Base-by-base conservation (phyloP, 2,329 filamentous ascomycete genomes). In the Sclerotinia sclerotiorum region DNA sequence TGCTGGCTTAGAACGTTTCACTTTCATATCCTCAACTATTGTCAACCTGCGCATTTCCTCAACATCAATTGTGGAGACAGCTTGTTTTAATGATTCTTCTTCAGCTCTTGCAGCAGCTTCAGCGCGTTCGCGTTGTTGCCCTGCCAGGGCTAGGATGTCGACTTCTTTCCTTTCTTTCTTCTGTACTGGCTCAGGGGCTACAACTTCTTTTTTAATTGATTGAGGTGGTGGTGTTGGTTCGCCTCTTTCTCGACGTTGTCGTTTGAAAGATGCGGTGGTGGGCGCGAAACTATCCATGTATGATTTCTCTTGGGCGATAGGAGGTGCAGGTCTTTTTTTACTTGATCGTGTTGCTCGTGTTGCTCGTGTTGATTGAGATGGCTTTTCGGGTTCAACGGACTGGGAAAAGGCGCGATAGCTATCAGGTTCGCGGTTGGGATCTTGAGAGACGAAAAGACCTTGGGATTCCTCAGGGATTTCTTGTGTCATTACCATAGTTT, bases 211-310 rank as follows among this genome's bases (percentile, higher is more conserved):
- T 51, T 73, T 71, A 63, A 69, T 46, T 4, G 27, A 57, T n/a
- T 63, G 49, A 2, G 62, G 65, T 57, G 61, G 39, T 54, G 60
- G 35, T 56, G 70, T 70, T 39, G 74, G 76, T 58, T 75, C 71
- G 67, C 77, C 75, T 58, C 78, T 75, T 42, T 80, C 76, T 10
- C 81, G 73, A 3, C 90, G 88, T 29, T 90, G 88, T n/a, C 89
- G 87, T 78, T 97, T 98, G 76, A 93, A 86, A 3, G 54, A 62
- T 6, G 88, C 88, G 39, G 90, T 88, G 4, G 91, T 88, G 0
- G 93, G 91, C 1, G 94, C 88, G 67, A 97, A 85, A 29, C 85
- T 83, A 19, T 93, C 88, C 77, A 94, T 86, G 11, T 90, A 85
- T 68, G 74, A 70, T 49, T 76, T 73, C 51, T 74, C 74, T 68